These are phyloP conservation scores for Metschnikowia corniflorae DNA, from an alignment of 805 yeast species.

Conservation along the genomic window DNA sequence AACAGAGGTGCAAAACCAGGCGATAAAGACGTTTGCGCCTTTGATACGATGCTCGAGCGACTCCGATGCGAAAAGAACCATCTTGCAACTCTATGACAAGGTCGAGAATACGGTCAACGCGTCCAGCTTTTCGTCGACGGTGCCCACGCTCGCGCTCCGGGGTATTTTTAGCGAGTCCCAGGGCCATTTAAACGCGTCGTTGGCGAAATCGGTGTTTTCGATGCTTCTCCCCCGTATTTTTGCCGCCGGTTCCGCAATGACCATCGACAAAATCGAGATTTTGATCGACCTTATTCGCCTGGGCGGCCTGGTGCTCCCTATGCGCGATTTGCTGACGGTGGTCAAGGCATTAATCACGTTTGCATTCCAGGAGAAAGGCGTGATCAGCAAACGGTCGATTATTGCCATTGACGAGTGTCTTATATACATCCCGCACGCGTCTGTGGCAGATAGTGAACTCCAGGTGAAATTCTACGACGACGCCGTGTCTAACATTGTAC, in stretches of 20 bases:
- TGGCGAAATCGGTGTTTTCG: conserved; percentile 32
- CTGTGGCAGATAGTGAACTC: conserved; percentile 1
- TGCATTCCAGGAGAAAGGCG: conserved; percentile 39
- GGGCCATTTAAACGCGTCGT: conserved; percentile 21
- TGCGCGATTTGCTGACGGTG: conserved; percentile 32
- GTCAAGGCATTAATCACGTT: conserved; percentile 31
- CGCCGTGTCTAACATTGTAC: conserved; percentile 4
- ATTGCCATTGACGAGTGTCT: conserved; percentile 39
- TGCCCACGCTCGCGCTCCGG: conserved; percentile 52
- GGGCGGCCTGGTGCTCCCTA: conserved; percentile 41
- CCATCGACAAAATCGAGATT: conserved; percentile 60
- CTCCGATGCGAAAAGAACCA: conserved; percentile 28
- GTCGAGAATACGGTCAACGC: conserved; percentile 17
- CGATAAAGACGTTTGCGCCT: conserved; percentile 56
- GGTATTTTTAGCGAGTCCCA: conserved; percentile 35
- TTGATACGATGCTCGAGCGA: conserved; percentile 37
- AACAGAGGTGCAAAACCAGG: conserved; percentile 72
- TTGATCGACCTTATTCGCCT: conserved; percentile 52
- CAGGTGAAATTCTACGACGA: conserved; percentile 11
- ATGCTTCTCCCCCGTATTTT: conserved; percentile 38
- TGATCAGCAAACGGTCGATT: conserved; percentile 48
- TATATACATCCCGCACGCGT: conserved; percentile 4
- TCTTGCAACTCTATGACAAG: conserved; percentile 25
- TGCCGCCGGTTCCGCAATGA: conserved; percentile 23
- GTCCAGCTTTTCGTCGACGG: conserved; percentile 41